Base-by-base conservation (phyloP, 2,329 filamentous ascomycete species). In the Fusarium cicatricum region DNA sequence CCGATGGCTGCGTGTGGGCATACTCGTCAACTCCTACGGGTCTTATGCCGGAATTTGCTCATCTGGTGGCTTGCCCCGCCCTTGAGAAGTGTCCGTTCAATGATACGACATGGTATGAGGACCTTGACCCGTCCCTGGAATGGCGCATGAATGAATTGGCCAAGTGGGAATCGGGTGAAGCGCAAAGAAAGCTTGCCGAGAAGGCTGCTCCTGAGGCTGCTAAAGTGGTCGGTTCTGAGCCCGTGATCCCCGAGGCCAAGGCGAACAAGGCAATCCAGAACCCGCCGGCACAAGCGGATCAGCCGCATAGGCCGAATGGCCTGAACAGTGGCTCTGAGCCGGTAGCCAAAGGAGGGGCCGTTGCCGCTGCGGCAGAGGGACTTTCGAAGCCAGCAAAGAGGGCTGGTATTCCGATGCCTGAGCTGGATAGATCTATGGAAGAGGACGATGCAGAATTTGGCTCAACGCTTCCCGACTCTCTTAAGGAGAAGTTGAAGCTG, bases 1-100 rank as follows among this genome's bases (percentile, higher is more conserved):
- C 87, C 0, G 85, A 89, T 51, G 87, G 87, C 11, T 90, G 88
- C 61, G 85, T 87, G 4, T 90, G 87, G 88, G 86, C 86, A 10
- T 90, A 90, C 69, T 80, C 84, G 60, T 76, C 77, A 21, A 88
- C 82, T 29, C 73, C 78, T 1, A 80, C 80, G 1, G 87, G 87
- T 14, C 80, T 90, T 53, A 90, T 90, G 87, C 84, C 87, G 3
- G 88, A 90, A 70, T 71, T 65, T 2, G 78, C 71, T 12, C 58
- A 67, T 16, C 57, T 78, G 12, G 46, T 76, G 12, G 78, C 83
- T 2, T 90, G 87, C 64, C 73, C 73, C 23, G 70, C 60, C 3
- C 62, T 65, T 12, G 75, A 76, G 32, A 76, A 72, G 53, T 88
- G 86, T 66, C 72, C 78, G 6, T 88, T 82, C 76, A 77, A 78